Evolutionary conservation across 331 rosid species (phyloP), one percentile per base, ranked within the genome.

Genomic region (Ulmus americana): DNA sequence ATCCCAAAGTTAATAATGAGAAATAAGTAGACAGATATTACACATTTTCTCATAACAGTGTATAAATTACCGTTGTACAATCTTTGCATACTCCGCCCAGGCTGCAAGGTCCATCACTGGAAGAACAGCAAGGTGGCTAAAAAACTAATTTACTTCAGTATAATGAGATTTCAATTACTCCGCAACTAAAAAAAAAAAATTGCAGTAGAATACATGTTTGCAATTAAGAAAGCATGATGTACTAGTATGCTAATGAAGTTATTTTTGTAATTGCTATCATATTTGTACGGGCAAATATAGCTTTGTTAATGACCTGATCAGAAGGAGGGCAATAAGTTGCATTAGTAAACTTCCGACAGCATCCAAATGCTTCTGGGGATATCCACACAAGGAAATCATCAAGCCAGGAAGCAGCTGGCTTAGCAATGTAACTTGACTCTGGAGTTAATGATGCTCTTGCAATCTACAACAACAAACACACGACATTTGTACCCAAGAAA

Each of bases 351-450:
- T 94, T 94, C 77, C 97, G 82, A 82, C 98, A 94, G 85, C 98
- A 94, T 62, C 98, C 98, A 87, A 94, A 94, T 76, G 98, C 98
- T 80, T 94, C 97, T 56, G 98, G 98, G 73, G 98, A 94, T 66
- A 89, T 76, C 98, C 98, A 94, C 70, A 94, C 95, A 64, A 94
- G 97, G 80, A 82, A 94, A 81, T 94, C 98, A 85, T 94, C 98
- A 58, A 94, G 98, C 98, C 98, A 94, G 10, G 98, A 94, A 66
- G 98, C 98, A 74, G 98, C 98, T 47, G 98, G 95, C 83, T 89
- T 94, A 61, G 98, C 91, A 58, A 94, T 84, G 84, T 86, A 94
- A 82, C 95, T 94, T 56, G 91, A 74, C 39, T 82, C 95, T 45
- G 98, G 95, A 68, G 50, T 80, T 76, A 84, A 81, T 47, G 98